phyloP scores from a whole-genome alignment of 2,329 filamentous ascomycete genomes.

The Talaromyces sp. region DNA sequence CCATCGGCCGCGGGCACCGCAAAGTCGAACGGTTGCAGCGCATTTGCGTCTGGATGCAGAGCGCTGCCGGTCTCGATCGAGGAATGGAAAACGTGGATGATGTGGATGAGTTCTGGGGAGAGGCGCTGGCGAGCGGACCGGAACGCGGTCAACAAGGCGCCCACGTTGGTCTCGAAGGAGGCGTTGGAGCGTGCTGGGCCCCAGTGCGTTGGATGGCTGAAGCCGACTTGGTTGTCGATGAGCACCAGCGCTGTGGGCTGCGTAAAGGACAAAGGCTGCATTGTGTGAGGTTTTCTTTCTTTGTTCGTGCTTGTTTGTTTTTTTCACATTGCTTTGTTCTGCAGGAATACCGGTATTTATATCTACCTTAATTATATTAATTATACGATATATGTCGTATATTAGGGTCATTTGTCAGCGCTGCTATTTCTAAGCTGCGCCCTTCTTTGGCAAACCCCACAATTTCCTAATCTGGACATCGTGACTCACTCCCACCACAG shows the following conservation, averaged over 20 bases:
- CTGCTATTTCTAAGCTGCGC: neutral
- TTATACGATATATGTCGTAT: neutral
- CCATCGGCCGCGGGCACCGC: conserved; percentile 23
- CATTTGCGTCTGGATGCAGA: conserved; percentile 31
- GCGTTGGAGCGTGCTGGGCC: conserved; percentile 42
- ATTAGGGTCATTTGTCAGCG: neutral
- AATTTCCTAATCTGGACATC: neutral
- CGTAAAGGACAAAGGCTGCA: conserved; percentile 6
- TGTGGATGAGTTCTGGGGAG: conserved; percentile 19
- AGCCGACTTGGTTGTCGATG: conserved; percentile 45
- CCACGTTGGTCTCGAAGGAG: conserved; percentile 39
- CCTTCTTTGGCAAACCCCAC: neutral
- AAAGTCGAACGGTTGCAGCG: conserved; percentile 26
- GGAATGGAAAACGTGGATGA: conserved; percentile 45
- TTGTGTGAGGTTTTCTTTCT: neutral
- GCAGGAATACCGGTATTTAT: neutral
- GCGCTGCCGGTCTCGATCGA: conserved; percentile 30
- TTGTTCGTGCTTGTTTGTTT: neutral
- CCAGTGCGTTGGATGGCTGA: conserved; percentile 37
- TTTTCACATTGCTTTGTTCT: neutral
- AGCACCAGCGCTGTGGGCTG: conserved; percentile 41
- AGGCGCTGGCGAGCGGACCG: conserved; percentile 20
- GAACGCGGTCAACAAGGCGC: conserved; percentile 32
- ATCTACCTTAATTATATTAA: neutral
- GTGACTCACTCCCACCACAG: neutral